Conservation (phyloP, 805 yeast species). For the Pichia manshurica region DNA sequence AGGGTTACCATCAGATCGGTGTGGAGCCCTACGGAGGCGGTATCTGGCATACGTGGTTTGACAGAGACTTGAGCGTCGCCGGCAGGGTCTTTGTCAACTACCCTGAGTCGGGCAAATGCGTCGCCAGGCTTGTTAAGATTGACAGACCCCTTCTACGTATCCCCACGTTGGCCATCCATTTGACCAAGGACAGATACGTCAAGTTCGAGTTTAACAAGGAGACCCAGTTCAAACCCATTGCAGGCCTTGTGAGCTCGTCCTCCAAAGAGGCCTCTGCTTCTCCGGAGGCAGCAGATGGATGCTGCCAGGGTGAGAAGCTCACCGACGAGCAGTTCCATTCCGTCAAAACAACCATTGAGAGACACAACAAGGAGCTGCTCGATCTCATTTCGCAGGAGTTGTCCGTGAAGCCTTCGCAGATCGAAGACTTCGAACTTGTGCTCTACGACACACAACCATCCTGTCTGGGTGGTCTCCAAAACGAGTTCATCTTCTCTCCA, state of each 20-base stretch:
- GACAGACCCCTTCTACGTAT: conserved; percentile 82
- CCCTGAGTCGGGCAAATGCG: conserved; percentile 39
- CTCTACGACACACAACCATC: conserved; percentile 83
- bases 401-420: conserved; percentile 43
- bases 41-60: conserved; percentile 96
- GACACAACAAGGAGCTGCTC: conserved; percentile 74
- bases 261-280: not conserved
- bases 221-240: conserved; percentile 78
- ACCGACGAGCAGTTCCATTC: conserved; percentile 56
- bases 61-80: conserved; percentile 84
- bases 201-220: conserved; percentile 89
- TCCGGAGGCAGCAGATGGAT: conserved; percentile 23
- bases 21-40: conserved; percentile 96
- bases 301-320: conserved; percentile 48
- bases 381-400: conserved; percentile 64
- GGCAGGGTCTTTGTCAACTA: conserved; percentile 78
- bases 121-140: conserved; percentile 69
- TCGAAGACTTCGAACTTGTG: conserved; percentile 86
- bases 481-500: conserved; percentile 88
- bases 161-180: conserved; percentile 92
- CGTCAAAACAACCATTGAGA: conserved; percentile 54
- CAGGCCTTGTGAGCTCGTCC: conserved; percentile 43
- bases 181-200: conserved; percentile 67
- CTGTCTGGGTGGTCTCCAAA: conserved; percentile 78
- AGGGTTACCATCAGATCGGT: conserved; percentile 83